Conservation (phyloP, 768 basidiomycete species). For the Tricholoma terreum region DNA sequence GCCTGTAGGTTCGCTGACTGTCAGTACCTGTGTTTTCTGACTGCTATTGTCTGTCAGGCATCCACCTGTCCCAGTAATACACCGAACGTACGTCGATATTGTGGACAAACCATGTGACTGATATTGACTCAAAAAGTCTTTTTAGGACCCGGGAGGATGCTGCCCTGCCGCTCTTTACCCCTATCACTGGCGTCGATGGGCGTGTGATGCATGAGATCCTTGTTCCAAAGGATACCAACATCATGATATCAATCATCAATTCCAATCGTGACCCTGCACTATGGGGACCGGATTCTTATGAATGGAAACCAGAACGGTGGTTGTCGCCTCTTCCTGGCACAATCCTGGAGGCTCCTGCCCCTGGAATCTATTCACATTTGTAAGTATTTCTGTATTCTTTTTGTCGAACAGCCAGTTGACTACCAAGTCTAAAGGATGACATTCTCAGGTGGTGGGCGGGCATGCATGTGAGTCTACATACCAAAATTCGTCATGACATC, state of each 20-base stretch:
- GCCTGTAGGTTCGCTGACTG: constrained; percentile 19
- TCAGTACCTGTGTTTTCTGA: neutral
- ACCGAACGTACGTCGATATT: constrained; percentile 20
- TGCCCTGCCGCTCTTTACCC: constrained; percentile 29
- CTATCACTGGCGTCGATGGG: constrained; percentile 24
- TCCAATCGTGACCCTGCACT: constrained; percentile 35
- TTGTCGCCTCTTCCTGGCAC: constrained; percentile 27
- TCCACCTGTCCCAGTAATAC: constrained; percentile 17
- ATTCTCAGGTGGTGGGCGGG: constrained; percentile 30
- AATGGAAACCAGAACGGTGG: constrained; percentile 44
- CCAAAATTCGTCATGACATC: neutral
- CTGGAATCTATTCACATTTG: constrained; percentile 24
- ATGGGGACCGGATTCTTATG: constrained; percentile 40
- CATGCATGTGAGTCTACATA: constrained; percentile 30
- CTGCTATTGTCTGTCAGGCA: constrained; percentile 9
- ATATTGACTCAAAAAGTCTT: neutral
- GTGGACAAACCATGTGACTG: neutral
- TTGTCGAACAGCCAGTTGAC: neutral
- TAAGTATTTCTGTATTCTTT: constrained; percentile 1
- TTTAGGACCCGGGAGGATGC: constrained; percentile 24
- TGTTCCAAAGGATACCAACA: constrained; percentile 28
- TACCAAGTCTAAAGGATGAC: constrained; percentile 25
- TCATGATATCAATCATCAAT: constrained; percentile 31
- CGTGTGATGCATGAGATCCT: constrained; percentile 22
- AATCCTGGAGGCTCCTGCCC: constrained; percentile 18